These are phyloP conservation scores for Suillus clintonianus DNA, from an alignment of 768 basidiomycete species.

Conservation along the genomic window DNA sequence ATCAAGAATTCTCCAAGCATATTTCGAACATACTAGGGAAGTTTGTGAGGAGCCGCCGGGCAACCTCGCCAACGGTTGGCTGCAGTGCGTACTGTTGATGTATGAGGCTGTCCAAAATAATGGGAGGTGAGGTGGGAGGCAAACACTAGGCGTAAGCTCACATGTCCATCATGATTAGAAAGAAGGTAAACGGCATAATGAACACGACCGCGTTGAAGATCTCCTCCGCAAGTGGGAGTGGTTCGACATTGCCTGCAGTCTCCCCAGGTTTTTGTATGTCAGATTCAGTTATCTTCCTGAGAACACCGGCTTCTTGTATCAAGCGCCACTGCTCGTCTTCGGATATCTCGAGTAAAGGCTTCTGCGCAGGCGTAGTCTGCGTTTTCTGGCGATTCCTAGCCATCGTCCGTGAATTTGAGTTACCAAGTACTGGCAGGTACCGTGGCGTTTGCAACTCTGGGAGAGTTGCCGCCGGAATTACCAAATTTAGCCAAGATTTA, in stretches of 20 bases:
- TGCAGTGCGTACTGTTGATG: constrained; percentile 76
- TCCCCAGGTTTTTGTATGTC: constrained; percentile 6
- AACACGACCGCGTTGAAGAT: constrained; percentile 65
- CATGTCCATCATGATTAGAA: constrained; percentile 86
- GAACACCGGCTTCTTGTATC: constrained; percentile 63
- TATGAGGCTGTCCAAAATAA: constrained; percentile 52
- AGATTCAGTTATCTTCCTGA: constrained; percentile 37
- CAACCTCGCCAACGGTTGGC: constrained; percentile 48
- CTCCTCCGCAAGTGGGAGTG: constrained; percentile 58
- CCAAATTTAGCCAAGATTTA: constrained; percentile 9
- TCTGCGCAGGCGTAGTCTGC: constrained; percentile 12
- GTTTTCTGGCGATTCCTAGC: constrained; percentile 27
- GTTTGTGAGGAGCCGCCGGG: constrained; percentile 61
- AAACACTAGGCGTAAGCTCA: constrained; percentile 39
- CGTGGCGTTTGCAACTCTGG: not conserved
- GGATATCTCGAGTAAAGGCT: constrained; percentile 50
- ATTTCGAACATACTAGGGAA: constrained; percentile 64
- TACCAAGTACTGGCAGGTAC: not conserved
- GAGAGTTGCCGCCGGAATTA: constrained; percentile 4
- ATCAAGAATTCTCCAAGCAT: not conserved
- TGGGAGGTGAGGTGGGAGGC: constrained; percentile 4
- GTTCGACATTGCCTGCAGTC: constrained; percentile 34
- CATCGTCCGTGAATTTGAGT: constrained; percentile 20
- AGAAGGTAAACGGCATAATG: constrained; percentile 73
- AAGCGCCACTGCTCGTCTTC: constrained; percentile 82